phyloP scores from a whole-genome alignment of 495 filamentous ascomycete genomes.

The Peziza echinospora region DNA sequence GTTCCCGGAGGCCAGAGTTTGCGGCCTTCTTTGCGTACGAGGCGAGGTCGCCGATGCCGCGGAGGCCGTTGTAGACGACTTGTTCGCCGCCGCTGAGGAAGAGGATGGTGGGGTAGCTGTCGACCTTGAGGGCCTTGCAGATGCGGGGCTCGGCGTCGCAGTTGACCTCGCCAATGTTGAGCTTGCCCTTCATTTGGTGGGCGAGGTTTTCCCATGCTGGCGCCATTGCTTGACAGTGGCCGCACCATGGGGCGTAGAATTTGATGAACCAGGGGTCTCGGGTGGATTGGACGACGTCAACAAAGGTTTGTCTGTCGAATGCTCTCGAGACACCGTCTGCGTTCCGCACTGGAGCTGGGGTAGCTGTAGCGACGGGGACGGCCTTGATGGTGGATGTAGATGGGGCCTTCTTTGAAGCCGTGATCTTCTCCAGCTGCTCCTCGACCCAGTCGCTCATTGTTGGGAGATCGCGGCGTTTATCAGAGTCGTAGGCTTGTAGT shows the following conservation, averaged over 20 bases:
- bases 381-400: neutral
- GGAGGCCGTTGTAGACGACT: slow-evolving; percentile 79
- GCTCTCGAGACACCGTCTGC: slow-evolving; percentile 41
- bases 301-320: slow-evolving; percentile 68
- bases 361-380: neutral
- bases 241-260: slow-evolving; percentile 95
- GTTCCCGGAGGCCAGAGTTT: slow-evolving; percentile 52
- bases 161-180: slow-evolving; percentile 92
- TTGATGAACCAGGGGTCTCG: slow-evolving; percentile 95
- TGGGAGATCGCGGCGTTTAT: slow-evolving; percentile 8
- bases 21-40: slow-evolving; percentile 69
- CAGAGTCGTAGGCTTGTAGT: slow-evolving; percentile 19
- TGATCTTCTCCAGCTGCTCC: slow-evolving; percentile 46
- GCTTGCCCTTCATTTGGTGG: slow-evolving; percentile 62
- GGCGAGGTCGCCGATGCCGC: slow-evolving; percentile 78
- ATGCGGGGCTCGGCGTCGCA: slow-evolving; percentile 65
- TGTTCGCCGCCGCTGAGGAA: slow-evolving; percentile 85
- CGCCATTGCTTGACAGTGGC: slow-evolving; percentile 78
- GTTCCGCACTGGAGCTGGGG: slow-evolving; percentile 4
- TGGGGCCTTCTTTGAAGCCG: slow-evolving; percentile 26
- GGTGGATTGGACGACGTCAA: slow-evolving; percentile 62
- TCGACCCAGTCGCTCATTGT: slow-evolving; percentile 39
- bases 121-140: slow-evolving; percentile 68
- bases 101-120: slow-evolving; percentile 66
- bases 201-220: slow-evolving; percentile 78